Percentiles rank a stretch among this genome's conserved stretches.
Conservation (phyloP, 768 basidiomycete species). For the Calocybe cyanea region DNA sequence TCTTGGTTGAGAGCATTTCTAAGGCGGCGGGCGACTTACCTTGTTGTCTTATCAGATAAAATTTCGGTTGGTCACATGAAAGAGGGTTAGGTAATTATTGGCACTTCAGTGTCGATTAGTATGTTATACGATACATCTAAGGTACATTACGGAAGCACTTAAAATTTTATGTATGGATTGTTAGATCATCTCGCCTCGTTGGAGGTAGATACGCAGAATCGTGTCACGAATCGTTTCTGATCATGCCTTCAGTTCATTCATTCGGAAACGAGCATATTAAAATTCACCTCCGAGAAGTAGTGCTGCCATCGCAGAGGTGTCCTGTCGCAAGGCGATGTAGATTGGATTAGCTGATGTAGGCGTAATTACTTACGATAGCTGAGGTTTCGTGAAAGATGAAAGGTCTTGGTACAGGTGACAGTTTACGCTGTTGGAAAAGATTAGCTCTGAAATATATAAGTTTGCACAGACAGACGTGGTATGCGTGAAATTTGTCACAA, state of each 20-base stretch:
- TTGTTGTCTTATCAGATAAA: constrained; percentile 8
- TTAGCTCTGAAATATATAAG: background rate
- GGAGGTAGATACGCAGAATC: constrained; percentile 36
- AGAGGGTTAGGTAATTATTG: background rate
- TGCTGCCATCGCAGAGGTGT: constrained; percentile 37
- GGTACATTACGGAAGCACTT: background rate
- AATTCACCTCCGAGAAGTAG: constrained; percentile 31
- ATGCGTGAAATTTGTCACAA: constrained; percentile 61
- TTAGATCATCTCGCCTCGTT: constrained; percentile 24
- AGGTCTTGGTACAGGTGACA: constrained; percentile 52
- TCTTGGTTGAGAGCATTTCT: constrained; percentile 5
- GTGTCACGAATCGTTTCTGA: constrained; percentile 31
- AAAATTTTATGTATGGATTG: constrained; percentile 1
- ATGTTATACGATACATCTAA: background rate
- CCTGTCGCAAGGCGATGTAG: constrained; percentile 20
- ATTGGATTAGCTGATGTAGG: background rate
- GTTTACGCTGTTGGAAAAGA: constrained; percentile 37
- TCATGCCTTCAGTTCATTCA: background rate
- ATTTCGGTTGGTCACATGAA: no score
- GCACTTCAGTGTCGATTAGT: background rate
- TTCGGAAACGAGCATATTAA: background rate
- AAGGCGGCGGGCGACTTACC: constrained; percentile 56
- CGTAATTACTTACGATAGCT: constrained; percentile 50
- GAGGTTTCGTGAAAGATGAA: constrained; percentile 72
- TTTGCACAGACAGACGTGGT: constrained; percentile 43